Conservation (phyloP, 2,329 filamentous ascomycete genomes). For the Verticillium nubilum region DNA sequence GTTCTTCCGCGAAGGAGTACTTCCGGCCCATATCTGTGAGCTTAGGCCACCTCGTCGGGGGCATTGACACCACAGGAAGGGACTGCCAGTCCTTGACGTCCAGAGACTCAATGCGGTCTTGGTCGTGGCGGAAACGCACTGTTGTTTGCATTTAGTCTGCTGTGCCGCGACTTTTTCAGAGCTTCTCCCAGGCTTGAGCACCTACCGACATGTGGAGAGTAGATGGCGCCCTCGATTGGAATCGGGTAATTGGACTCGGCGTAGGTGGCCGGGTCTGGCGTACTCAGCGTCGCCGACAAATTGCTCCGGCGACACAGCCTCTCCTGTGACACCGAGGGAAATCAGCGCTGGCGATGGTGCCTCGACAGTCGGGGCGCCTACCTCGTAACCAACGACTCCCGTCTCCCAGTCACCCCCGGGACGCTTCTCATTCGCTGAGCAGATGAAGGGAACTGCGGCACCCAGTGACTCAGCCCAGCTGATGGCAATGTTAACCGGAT, state of each 20-base stretch:
- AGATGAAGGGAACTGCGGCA: constrained; percentile 56
- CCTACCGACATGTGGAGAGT: constrained; percentile 62
- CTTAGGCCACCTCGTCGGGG: constrained; percentile 68
- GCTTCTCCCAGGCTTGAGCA: constrained; percentile 8
- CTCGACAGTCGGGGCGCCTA: not conserved
- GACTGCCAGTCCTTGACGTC: constrained; percentile 45
- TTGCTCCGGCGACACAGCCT: constrained; percentile 71
- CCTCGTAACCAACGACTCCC: constrained; percentile 38
- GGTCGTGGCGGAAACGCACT: constrained; percentile 68
- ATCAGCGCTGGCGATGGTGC: not conserved
- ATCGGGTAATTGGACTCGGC: constrained; percentile 61
- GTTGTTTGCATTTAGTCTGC: not conserved
- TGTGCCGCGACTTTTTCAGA: not conserved
- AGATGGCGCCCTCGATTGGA: constrained; percentile 62
- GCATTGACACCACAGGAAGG: constrained; percentile 68
- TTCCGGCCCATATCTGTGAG: constrained; percentile 60
- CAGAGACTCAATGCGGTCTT: constrained; percentile 57
- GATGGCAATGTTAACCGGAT: constrained; percentile 56
- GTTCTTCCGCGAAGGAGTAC: constrained; percentile 68
- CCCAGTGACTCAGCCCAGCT: constrained; percentile 36
- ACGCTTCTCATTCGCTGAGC: constrained; percentile 69
- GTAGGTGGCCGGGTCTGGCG: constrained; percentile 46
- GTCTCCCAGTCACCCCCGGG: constrained; percentile 79
- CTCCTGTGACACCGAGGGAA: constrained; percentile 41
- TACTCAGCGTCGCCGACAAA: constrained; percentile 62